phyloP scores from a whole-genome alignment of 306 rosid genomes.

The Rubus parviflorus region DNA sequence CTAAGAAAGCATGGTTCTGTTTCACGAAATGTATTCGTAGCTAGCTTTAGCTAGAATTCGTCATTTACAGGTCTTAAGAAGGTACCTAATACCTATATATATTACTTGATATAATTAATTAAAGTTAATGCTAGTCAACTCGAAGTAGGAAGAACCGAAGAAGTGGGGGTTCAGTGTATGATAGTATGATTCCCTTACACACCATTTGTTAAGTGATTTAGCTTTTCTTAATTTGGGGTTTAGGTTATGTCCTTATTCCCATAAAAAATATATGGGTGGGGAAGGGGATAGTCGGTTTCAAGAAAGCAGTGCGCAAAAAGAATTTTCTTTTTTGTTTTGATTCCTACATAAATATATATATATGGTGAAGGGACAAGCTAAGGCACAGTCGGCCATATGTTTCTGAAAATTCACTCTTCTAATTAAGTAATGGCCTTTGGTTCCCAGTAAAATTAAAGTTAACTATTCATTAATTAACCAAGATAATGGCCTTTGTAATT shows the following conservation, averaged over 20 bases:
- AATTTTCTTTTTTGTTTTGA: slow-evolving; percentile 37
- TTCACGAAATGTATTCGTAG: not conserved
- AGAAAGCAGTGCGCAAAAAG: slow-evolving; percentile 48
- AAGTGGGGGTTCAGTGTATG: not conserved
- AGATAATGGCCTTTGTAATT: too few relatives aligned
- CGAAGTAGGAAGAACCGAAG: slow-evolving; percentile 14
- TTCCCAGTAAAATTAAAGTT: not conserved
- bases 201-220: slow-evolving; percentile 11
- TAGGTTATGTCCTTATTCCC: slow-evolving; percentile 23
- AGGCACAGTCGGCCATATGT: not conserved
- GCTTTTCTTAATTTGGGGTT: slow-evolving; percentile 17
- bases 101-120: not conserved
- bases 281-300: slow-evolving; percentile 30
- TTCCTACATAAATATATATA: slow-evolving; percentile 16
- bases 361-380: slow-evolving; percentile 26
- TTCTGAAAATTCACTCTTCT: slow-evolving; percentile 2
- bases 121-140: slow-evolving; percentile 22
- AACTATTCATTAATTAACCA: not conserved
- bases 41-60: not conserved
- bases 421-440: not conserved
- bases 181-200: slow-evolving; percentile 6
- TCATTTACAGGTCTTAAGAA: not conserved
- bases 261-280: slow-evolving; percentile 8
- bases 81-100: not conserved
- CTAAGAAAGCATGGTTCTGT: not conserved